These are phyloP conservation scores for Trichoderma pleuroti DNA, from an alignment of 2,329 filamentous ascomycete species.

Conservation along the genomic window DNA sequence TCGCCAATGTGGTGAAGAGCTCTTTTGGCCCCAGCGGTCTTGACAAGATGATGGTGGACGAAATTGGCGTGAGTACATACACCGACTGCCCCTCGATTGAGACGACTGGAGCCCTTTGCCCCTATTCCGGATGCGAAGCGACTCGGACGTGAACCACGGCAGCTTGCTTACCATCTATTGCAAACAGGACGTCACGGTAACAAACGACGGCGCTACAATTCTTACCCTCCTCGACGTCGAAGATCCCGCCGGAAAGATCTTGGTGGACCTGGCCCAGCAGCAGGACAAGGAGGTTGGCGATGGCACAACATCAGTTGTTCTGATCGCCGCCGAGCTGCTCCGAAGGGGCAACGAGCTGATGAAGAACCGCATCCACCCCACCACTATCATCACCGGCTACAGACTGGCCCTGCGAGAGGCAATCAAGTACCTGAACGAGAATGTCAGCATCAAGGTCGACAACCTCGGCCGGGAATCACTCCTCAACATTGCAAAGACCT, in stretches of 20 bases:
- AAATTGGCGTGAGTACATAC: constrained; percentile 72
- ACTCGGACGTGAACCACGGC: background rate
- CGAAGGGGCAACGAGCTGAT: constrained; percentile 94
- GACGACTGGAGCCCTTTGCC: constrained; percentile 2
- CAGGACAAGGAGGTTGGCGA: constrained; percentile 99
- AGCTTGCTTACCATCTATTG: constrained; percentile 19
- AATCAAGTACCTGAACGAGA: constrained; percentile 98
- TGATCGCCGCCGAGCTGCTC: constrained; percentile 94
- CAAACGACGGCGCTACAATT: constrained; percentile 97
- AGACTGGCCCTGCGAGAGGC: constrained; percentile 91
- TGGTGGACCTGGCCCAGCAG: constrained; percentile 95
- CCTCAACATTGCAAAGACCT: constrained; percentile 94
- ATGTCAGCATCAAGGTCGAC: constrained; percentile 94
- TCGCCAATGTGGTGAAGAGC: constrained; percentile 98
- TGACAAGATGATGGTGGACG: constrained; percentile 99
- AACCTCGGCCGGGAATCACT: constrained; percentile 85
- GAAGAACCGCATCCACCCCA: constrained; percentile 99
- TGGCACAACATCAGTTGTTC: constrained; percentile 94
- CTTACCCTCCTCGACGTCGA: constrained; percentile 93
- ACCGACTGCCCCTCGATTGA: background rate
- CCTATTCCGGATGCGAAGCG: background rate
- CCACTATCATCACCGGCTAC: constrained; percentile 98
- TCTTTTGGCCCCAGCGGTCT: constrained; percentile 96
- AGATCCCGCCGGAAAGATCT: constrained; percentile 95
- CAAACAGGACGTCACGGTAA: constrained; percentile 87